Base-by-base conservation (phyloP, 2,329 filamentous ascomycete genomes). In the Trichophyton schoenleinii region DNA sequence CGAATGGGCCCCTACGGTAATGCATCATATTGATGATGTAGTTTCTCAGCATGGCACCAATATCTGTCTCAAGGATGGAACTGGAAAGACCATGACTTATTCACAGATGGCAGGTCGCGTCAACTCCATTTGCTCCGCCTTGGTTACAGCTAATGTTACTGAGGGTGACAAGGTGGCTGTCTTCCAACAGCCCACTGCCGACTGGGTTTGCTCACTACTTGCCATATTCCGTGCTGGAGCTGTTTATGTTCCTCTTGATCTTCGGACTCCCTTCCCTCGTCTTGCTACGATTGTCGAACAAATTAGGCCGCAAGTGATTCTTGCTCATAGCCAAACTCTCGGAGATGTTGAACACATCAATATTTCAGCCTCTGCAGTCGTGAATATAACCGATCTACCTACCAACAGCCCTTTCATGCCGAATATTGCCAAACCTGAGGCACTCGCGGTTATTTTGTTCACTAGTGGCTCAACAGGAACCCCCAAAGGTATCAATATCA, bases 401-500 rank as follows among this genome's bases (percentile, higher is more conserved):
- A 57, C 20, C 7, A 42, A 9, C 15, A 25, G 42, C 41, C 60
- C n/a, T 41, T 31, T 46, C 60, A 36, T 44, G 22, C 62, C 59
- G 3, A 64, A 61, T 52, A 55, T 63, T 1, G 59, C 65, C 6
- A 68, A 65, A 70, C 69, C 15, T 69, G 70, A 59, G 67, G 72
- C 42, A 67, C 68, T 5, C 70, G 74, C 8, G 68, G 72, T 44
- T 1, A 65, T 77, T 3, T 63, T 78, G 2, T 78, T 65, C 57
- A 70, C 68, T 2, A 69, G 68, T 62, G 69, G 69, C 1, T 64
- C 66, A 0, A 70, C 69, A 1, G 68, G 68, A 1, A 67, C 49
- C 0, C 78, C 78, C 1, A 80, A 80, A 66, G 77, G 77, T 3
- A 71, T 79, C 20, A 61, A 77, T 2, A 28, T 65, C 22, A 67